Percentiles rank a stretch among this genome's conserved stretches.
These are phyloP conservation scores for Gentiana dahurica DNA, from an alignment of 257 asterid genomes.

Conservation along the genomic window DNA sequence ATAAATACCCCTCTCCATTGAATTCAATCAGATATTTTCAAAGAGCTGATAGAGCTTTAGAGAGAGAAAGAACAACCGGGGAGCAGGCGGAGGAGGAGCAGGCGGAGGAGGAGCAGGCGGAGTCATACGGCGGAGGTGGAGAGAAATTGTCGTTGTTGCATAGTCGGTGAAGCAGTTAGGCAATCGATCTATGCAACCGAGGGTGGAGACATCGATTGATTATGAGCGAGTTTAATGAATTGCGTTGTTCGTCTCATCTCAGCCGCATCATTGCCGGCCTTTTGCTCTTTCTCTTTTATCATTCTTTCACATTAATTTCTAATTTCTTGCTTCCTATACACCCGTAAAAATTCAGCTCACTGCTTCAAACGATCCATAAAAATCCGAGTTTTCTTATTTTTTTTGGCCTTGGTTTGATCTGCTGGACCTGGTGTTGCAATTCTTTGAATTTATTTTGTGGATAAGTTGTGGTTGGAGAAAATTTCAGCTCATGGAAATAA, in stretches of 20 bases:
- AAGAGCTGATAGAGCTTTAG: too few relatives aligned
- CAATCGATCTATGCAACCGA: slow-evolving; percentile 70
- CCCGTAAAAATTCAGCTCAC: slow-evolving; percentile 21
- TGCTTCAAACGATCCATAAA: too few relatives aligned
- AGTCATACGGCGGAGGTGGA: too few relatives aligned
- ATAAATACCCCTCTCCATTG: too few relatives aligned
- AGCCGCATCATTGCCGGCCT: slow-evolving; percentile 95
- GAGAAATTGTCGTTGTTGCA: too few relatives aligned
- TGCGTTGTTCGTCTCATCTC: slow-evolving; percentile 63
- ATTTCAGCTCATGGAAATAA: slow-evolving; percentile 41
- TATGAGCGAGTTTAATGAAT: slow-evolving; percentile 75
- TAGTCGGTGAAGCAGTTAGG: background rate
- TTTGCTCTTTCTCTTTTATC: slow-evolving; percentile 71
- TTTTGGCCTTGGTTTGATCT: background rate
- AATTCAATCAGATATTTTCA: too few relatives aligned
- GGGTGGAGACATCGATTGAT: slow-evolving; percentile 44
- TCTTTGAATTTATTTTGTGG: background rate
- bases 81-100: too few relatives aligned
- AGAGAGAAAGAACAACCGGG: too few relatives aligned
- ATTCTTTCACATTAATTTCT: slow-evolving; percentile 75
- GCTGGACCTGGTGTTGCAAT: background rate
- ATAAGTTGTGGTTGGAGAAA: background rate
- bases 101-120: too few relatives aligned
- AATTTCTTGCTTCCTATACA: slow-evolving; percentile 98
- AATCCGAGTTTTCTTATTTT: too few relatives aligned